Conservation (phyloP, 2,329 filamentous ascomycete species). For the Verticillium tricorpus region DNA sequence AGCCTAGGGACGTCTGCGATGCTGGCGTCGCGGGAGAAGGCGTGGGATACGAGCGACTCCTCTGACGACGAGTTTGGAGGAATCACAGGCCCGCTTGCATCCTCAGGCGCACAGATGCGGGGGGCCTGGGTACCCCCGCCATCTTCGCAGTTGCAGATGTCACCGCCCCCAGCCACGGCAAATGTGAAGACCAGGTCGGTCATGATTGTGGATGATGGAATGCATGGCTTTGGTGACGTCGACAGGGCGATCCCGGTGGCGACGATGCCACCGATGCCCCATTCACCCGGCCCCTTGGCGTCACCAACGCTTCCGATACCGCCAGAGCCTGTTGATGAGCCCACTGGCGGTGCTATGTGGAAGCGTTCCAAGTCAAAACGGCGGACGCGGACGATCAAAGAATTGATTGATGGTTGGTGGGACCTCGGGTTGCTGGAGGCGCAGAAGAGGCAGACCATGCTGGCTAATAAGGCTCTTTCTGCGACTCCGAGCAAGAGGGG, state of each 20-base stretch:
- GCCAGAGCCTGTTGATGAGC: constrained; percentile 17
- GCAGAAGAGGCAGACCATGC: constrained; percentile 35
- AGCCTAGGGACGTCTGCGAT: constrained; percentile 32
- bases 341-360: not conserved
- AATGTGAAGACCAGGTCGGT: constrained; percentile 10
- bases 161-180: constrained; percentile 31
- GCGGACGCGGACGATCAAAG: constrained; percentile 42
- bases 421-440: constrained; percentile 45
- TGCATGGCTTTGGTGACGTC: not conserved
- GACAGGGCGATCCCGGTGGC: constrained; percentile 10
- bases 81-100: constrained; percentile 8
- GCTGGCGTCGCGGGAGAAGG: constrained; percentile 23
- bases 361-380: constrained; percentile 18
- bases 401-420: constrained; percentile 51
- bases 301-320: constrained; percentile 11
- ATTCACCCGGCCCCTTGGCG: constrained; percentile 8
- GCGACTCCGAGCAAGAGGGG: not conserved
- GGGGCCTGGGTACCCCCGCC: not conserved
- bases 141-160: not conserved
- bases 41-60: constrained; percentile 24
- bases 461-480: constrained; percentile 8
- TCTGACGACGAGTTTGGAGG: constrained; percentile 16
- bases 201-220: constrained; percentile 1
- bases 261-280: constrained; percentile 7
- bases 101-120: constrained; percentile 13